Evolutionary conservation across 1,139 yeast species (phyloP).

Genomic region (Geotrichum australiense): DNA sequence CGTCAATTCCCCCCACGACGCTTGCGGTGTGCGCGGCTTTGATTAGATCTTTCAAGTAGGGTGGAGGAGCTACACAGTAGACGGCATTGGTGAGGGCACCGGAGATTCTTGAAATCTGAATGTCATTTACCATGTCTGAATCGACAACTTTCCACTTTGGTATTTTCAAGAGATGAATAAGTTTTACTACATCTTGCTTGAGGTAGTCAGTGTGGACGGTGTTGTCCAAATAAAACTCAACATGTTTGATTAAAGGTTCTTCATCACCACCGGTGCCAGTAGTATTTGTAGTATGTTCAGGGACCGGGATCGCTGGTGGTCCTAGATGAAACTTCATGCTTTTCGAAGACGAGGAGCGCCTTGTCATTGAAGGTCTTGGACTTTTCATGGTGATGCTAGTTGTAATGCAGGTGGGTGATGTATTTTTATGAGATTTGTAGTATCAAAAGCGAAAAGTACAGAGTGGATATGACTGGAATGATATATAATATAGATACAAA

Average conservation of each 20-base stretch:
- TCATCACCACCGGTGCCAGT: conserved; percentile 21
- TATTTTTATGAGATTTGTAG: no score
- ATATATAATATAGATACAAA: background rate
- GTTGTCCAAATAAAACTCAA: conserved; percentile 25
- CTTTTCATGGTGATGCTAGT: conserved; percentile 6
- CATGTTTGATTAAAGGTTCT: conserved; percentile 22
- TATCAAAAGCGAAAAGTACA: background rate
- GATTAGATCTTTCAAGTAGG: conserved; percentile 29
- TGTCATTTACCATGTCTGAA: conserved; percentile 32
- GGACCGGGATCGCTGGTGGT: conserved; percentile 12
- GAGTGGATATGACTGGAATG: background rate
- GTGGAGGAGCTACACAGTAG: conserved; percentile 49
- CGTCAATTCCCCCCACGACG: conserved; percentile 18
- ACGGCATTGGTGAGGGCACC: conserved; percentile 94
- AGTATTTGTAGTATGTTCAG: conserved; percentile 2
- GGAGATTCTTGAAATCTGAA: conserved; percentile 59
- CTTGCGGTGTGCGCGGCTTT: conserved; percentile 21
- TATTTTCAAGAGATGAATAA: conserved; percentile 57
- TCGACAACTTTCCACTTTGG: conserved; percentile 65
- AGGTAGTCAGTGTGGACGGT: conserved; percentile 76
- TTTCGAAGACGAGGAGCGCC: conserved; percentile 2
- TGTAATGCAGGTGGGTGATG: background rate
- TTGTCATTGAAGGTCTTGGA: conserved; percentile 5
- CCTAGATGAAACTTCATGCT: conserved; percentile 10
- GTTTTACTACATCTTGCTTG: conserved; percentile 68